Conservation (phyloP, 257 asterid species). For the Petunia secreta region DNA sequence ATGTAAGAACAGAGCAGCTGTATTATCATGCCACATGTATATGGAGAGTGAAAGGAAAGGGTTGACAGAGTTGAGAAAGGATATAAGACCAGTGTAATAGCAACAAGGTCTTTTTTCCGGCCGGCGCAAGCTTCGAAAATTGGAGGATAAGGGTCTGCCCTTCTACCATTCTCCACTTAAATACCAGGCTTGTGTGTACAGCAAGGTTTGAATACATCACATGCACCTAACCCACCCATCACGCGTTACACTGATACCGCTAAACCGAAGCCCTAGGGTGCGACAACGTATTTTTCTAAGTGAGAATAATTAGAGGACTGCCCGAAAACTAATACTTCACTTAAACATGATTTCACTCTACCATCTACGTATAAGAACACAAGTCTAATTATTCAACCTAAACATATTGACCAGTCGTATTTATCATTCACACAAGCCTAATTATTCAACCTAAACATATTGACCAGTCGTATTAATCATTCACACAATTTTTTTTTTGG, state of each 20-base stretch:
- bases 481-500: no score
- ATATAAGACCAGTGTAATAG: constrained; percentile 12
- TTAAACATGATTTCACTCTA: background rate
- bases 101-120: background rate
- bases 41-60: background rate
- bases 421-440: background rate
- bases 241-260: no score
- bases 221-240: no score
- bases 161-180: no score
- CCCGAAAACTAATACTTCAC: background rate
- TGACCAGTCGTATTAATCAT: background rate
- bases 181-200: no score
- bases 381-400: background rate
- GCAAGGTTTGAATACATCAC: no score
- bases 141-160: no score
- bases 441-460: background rate
- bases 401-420: background rate
- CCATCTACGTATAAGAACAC: background rate
- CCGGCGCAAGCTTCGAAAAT: no score
- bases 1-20: background rate
- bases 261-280: no score
- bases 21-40: background rate
- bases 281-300: background rate
- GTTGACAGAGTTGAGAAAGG: background rate
- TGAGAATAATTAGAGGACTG: background rate